Evolutionary conservation across 2,329 filamentous ascomycete genomes (phyloP).

Genomic region (Cladosporium sp.): DNA sequence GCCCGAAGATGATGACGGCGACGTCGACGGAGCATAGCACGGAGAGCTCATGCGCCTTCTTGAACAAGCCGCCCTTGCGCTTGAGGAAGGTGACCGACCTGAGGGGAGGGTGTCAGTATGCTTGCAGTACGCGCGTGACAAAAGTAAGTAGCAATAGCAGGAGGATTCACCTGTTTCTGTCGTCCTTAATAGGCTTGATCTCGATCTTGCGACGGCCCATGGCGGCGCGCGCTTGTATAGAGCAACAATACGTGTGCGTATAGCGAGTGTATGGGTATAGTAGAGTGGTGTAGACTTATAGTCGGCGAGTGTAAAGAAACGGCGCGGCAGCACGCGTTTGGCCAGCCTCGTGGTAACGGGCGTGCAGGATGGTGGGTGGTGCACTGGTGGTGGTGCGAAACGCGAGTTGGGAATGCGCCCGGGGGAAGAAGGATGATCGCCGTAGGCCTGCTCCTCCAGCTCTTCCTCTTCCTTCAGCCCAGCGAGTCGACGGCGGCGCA

Average conservation of each 20-base stretch:
- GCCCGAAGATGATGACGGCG: slow-evolving; percentile 96
- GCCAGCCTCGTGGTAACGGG: slow-evolving; percentile 9
- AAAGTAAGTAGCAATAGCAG: too few species aligned
- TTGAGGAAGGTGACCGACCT: slow-evolving; percentile 76
- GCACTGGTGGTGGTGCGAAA: not conserved
- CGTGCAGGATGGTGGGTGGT: not conserved
- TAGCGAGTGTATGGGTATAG: not conserved
- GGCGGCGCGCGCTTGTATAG: slow-evolving; percentile 6
- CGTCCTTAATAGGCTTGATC: slow-evolving; percentile 91
- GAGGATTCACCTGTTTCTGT: slow-evolving; percentile 24
- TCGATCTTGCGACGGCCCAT: slow-evolving; percentile 99
- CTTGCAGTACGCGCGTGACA: slow-evolving; percentile 4
- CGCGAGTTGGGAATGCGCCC: not conserved
- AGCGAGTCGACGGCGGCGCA: not conserved
- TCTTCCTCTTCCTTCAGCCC: not conserved
- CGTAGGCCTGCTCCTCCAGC: not conserved
- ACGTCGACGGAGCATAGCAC: slow-evolving; percentile 98
- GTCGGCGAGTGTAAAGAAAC: not conserved
- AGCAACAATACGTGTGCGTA: not conserved
- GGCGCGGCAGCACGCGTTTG: slow-evolving; percentile 4
- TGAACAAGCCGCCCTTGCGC: slow-evolving; percentile 97
- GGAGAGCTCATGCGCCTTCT: slow-evolving; percentile 98
- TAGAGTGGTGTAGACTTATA: not conserved
- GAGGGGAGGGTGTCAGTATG: slow-evolving; percentile 18
- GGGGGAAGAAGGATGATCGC: not conserved